Percentiles rank a stretch among this genome's conserved stretches.
phyloP scores from a whole-genome alignment of 108 stramenopile genomes.

The Fragilaria crotonensis region DNA sequence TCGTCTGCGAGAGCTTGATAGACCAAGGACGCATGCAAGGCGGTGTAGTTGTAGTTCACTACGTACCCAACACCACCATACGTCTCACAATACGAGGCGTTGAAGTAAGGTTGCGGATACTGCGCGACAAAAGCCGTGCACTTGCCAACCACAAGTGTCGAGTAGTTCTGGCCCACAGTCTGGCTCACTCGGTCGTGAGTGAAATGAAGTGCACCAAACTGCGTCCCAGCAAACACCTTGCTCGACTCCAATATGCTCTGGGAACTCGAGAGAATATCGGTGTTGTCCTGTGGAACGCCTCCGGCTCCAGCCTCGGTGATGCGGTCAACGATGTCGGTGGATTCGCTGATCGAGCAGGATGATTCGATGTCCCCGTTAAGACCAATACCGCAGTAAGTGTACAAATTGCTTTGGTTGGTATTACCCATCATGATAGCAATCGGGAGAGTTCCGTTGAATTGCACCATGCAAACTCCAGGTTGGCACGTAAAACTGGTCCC shows the following conservation, averaged over 20 bases:
- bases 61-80: constrained; percentile 65
- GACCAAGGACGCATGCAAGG: constrained; percentile 26
- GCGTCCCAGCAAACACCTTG: constrained; percentile 24
- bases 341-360: neutral
- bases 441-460: neutral
- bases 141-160: neutral
- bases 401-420: neutral
- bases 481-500: constrained; percentile 39
- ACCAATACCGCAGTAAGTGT: neutral
- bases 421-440: neutral
- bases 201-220: constrained; percentile 59
- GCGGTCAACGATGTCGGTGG: neutral
- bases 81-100: constrained; percentile 29
- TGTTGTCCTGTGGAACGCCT: neutral
- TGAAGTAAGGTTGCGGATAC: neutral
- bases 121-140: neutral
- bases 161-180: neutral
- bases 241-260: constrained; percentile 2
- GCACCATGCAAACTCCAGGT: constrained; percentile 50
- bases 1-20: constrained; percentile 71
- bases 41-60: constrained; percentile 43
- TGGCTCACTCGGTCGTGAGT: constrained; percentile 27
- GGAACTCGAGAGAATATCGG: neutral
- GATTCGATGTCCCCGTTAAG: neutral
- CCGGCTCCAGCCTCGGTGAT: neutral